Evolutionary conservation across 768 basidiomycete genomes (phyloP), one percentile per base, ranked within the genome.

Genomic region (Panaeolus papilionaceus): DNA sequence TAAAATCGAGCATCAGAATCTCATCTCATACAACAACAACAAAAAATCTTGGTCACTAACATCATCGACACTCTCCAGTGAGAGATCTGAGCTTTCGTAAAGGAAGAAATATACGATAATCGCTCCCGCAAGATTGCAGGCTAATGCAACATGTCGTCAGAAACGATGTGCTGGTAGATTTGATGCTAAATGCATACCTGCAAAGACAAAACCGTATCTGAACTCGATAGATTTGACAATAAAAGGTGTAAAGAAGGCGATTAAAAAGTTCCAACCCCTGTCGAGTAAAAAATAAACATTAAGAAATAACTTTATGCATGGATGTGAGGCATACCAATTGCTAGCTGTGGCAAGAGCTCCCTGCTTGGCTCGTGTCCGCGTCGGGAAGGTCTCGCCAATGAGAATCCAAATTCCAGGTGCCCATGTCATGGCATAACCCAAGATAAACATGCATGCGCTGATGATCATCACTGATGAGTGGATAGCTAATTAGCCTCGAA

Each of bases 191-290:
- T n/a, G 37, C 80, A 67, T 75, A 80, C 87, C 85, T 12, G 89
- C 90, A 74, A 93, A 92, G 44, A 92, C 82, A 75, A 87, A 93
- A 4, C 92, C 91, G 75, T 89, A 92, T 40, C 80, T 76, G 78
- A 86, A 92, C 9, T 75, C 61, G 72, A 92, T 92, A 12, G 82
- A 79, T 20, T 68, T 74, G 3, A 80, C 80, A 73, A 92, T 92
- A 77, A 91, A 90, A 0, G 91, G 90, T n/a, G 91, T 92, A 80
- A 91, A 91, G 84, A 92, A 92, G 0, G 89, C 90, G 65, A 92
- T 78, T 42, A 91, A 79, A 81, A 91, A 90, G 74, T 90, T 89
- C 86, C 86, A 91, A 3, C 85, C 75, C 86, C 84, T 77, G 37
- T 11, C 20, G 10, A 18, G 1, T 1, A 12, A 67, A 58, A 42